Evolutionary conservation across 1,139 yeast species (phyloP), one percentile per base, ranked within the genome.

Genomic region (Hansenula anomala): DNA sequence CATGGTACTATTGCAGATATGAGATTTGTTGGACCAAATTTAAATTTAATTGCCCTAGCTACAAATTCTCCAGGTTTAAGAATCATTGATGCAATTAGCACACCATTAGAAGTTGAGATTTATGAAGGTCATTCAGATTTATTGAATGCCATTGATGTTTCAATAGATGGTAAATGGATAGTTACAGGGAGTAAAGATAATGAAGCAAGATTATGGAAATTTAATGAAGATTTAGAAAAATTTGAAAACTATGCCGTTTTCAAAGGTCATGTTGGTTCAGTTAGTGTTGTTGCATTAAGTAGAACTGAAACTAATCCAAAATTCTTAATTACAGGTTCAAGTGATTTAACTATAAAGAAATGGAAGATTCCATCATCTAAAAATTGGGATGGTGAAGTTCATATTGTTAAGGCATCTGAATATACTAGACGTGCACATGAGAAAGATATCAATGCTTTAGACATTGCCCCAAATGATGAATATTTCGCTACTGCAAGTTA

Each of bases 391-490:
- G 42, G 38, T 6, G 45, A 45, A 19, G 27, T 59, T 30, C 66
- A 65, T 39, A 44, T 59, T 31, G 56, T 70, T 16, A 69, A 56
- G 40, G 66, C 73, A 1, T 81, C 96, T 4, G 83, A 79, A 34
- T 92, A 83, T 61, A 92, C 98, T 0, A 77, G 97, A 67, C 78
- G 92, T 55, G 98, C 97, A 0, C 99, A 92, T 60, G 98, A 92
- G 40, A 92, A 92, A 60, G 97, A 92, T 60, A 90, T 92, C 43
- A 94, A 92, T 56, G 77, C 94, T 4, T 66, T 94, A 37, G 96
- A 88, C 48, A 71, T 92, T 3, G 74, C 97, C 7, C 96, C 97
- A 12, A 89, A 90, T 55, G 95, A 92, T 61, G 84, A 82, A 48
- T 69, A 72, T 45, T 80, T 92, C 55, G 97, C 96, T 1, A 84